phyloP scores from a whole-genome alignment of 1,284 basidiomycete species.

The Lentinula novae-zelandiae region DNA sequence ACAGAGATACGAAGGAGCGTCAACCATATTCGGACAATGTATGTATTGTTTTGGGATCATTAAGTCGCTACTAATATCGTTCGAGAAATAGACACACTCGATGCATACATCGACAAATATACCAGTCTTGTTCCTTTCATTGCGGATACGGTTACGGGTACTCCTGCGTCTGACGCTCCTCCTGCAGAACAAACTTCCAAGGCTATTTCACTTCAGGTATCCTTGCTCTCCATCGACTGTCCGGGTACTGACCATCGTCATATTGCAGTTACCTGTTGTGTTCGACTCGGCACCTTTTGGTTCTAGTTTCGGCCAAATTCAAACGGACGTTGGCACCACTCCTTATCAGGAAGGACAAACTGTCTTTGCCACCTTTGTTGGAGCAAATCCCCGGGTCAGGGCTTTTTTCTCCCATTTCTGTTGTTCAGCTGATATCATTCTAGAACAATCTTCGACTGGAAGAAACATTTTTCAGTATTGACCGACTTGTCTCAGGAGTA shows the following conservation, averaged over 20 bases:
- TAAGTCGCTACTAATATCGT: background rate
- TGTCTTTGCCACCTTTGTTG: slow-evolving; percentile 65
- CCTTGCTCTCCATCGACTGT: slow-evolving; percentile 10
- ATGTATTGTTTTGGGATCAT: slow-evolving; percentile 23
- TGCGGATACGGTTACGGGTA: slow-evolving; percentile 45
- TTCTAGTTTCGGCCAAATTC: slow-evolving; percentile 62
- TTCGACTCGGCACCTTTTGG: slow-evolving; percentile 56
- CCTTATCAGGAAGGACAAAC: slow-evolving; percentile 56
- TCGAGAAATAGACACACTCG: background rate
- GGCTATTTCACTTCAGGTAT: slow-evolving; percentile 66
- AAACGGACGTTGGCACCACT: slow-evolving; percentile 52
- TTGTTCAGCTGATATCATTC: slow-evolving; percentile 3
- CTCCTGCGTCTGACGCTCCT: slow-evolving; percentile 57
- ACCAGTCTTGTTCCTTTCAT: slow-evolving; percentile 61
- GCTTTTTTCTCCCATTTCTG: background rate
- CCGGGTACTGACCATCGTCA: background rate
- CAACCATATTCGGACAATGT: slow-evolving; percentile 78
- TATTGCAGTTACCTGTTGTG: slow-evolving; percentile 53
- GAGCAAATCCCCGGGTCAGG: slow-evolving; percentile 74
- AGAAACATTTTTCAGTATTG: slow-evolving; percentile 69
- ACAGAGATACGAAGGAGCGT: slow-evolving; percentile 81
- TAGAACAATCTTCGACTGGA: slow-evolving; percentile 80
- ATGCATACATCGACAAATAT: slow-evolving; percentile 72
- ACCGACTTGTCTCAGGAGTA: slow-evolving; percentile 43
- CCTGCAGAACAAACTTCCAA: slow-evolving; percentile 62